Base-by-base conservation (phyloP, 306 rosid genomes). In the Adenanthera pavonina region DNA sequence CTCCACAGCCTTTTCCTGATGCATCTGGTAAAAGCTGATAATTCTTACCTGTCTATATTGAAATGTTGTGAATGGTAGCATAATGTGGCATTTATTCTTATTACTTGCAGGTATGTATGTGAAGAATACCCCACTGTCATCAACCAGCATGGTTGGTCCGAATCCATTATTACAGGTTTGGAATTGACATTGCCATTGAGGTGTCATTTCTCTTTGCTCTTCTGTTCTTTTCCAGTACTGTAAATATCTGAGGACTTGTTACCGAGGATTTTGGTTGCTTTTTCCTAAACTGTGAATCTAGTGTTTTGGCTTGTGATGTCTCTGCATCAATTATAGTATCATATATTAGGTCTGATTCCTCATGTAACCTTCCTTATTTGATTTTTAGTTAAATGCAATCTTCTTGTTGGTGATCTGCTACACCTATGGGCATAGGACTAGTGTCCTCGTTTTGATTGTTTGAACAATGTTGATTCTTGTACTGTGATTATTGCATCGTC, bases 161-260 rank as follows among this genome's bases (percentile, higher is more conserved):
- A 90, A 87, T 78, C 62, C 97, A 2, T 38, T 92, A 84, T 76
- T 95, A 69, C 97, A 92, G 96, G 98, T 94, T 61, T 71, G 86
- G 53, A 69, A 65, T 85, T 77, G 76, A 44, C 78, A 72, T 84
- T 74, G 13, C 72, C 75, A 65, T 68, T 73, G 47, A 81, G 77
- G 54, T 54, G 80, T 46, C 62, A 44, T 80, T 40, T 70, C 20
- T 73, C 79, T 41, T 73, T 75, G 72, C 47, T 41, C 41, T 48
- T 72, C 72, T 43, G 52, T 25, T 59, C 30, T 86, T 72, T 36
- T 7, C 72, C 11, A 47, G 9, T 71, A 57, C 51, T 76, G 71
- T 76, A 49, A 43, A 83, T 52, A 13, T 65, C 16, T 40, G 60
- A 70, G 64, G 64, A 16, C 13, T 52, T 30, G 60, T 71, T 74